Evolutionary conservation across 768 basidiomycete genomes (phyloP), one percentile per base, ranked within the genome.

Genomic region (Suillus bovinus): DNA sequence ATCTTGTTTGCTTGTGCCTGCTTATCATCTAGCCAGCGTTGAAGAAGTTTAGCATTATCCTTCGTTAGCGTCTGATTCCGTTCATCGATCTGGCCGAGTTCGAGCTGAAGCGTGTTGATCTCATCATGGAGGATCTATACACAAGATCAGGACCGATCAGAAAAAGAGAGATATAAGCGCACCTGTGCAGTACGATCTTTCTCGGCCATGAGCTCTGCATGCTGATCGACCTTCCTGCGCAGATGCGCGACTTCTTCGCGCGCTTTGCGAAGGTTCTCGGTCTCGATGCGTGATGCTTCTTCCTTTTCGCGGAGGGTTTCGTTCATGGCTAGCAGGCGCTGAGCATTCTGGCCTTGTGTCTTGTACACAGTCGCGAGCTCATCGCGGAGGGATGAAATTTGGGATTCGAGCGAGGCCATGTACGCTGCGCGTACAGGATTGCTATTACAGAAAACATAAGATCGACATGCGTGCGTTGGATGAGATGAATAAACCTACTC

Each of bases 21-120:
- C 77, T 97, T 97, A 66, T 90, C 89, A 69, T 99, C 97, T 10
- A 99, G 82, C 96, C 97, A 99, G 20, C 96, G 89, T 73, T 97
- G 94, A 1, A 99, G 82, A 31, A 99, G 85, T 69, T 93, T 90
- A 29, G 95, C 95, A 69, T 99, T 99, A 74, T 99, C 96, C 69
- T 89, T 90, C 56, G 86, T 86, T 38, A 99, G 83, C n/a, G 81
- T 88, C 69, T 86, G 82, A 72, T 96, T 97, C 39, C 93, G 88
- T 64, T 94, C 88, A 61, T 93, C 90, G 29, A 96, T 87, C 70
- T 96, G 93, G 49, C 88, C 86, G 14, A 99, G 85, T 75, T 99
- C 96, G 55, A 99, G 83, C 62, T 93, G 90, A 50, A 95, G 83
- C 1, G 96, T 94, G 66, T 87, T 88, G 78, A 96, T 91, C 77